These are phyloP conservation scores for Willaertia magna DNA, from an alignment of 208 protist genomes.

Conservation along the genomic window DNA sequence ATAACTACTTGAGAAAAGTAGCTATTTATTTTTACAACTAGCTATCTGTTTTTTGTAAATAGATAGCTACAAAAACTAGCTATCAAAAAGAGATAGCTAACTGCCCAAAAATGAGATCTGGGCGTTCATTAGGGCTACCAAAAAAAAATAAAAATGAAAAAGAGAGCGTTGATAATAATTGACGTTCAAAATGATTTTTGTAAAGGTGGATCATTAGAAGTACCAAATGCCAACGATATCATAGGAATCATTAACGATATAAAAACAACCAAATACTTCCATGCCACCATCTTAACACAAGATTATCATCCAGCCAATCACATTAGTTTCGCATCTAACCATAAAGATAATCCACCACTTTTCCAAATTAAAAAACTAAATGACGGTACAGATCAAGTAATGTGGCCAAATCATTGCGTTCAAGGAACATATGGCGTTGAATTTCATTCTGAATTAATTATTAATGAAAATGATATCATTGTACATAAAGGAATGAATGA, in stretches of 20 bases:
- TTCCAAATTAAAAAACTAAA: neutral
- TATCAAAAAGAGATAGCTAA: too few species aligned
- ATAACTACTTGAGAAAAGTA: too few species aligned
- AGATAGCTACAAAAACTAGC: too few species aligned
- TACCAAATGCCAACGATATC: slow-evolving; percentile 9
- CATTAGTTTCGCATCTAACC: slow-evolving; percentile 39
- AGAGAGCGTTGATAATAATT: slow-evolving; percentile 36
- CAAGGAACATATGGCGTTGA: slow-evolving; percentile 34
- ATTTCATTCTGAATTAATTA: slow-evolving; percentile 30
- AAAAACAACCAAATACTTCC: slow-evolving; percentile 22
- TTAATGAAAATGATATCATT: slow-evolving; percentile 17
- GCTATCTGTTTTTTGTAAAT: too few species aligned
- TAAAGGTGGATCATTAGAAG: slow-evolving; percentile 29
- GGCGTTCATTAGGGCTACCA: too few species aligned
- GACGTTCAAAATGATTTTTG: slow-evolving; percentile 52
- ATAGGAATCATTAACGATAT: slow-evolving; percentile 32
- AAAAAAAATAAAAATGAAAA: too few species aligned
- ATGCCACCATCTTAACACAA: slow-evolving; percentile 39
- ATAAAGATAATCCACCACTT: slow-evolving; percentile 5
- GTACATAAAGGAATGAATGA: slow-evolving; percentile 31
- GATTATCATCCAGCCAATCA: slow-evolving; percentile 50
- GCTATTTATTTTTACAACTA: too few species aligned
- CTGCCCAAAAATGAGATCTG: too few species aligned
- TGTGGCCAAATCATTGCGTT: slow-evolving; percentile 56
- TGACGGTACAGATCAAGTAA: slow-evolving; percentile 21